These are phyloP conservation scores for Tuber brumale DNA, from an alignment of 495 filamentous ascomycete genomes.

Conservation along the genomic window DNA sequence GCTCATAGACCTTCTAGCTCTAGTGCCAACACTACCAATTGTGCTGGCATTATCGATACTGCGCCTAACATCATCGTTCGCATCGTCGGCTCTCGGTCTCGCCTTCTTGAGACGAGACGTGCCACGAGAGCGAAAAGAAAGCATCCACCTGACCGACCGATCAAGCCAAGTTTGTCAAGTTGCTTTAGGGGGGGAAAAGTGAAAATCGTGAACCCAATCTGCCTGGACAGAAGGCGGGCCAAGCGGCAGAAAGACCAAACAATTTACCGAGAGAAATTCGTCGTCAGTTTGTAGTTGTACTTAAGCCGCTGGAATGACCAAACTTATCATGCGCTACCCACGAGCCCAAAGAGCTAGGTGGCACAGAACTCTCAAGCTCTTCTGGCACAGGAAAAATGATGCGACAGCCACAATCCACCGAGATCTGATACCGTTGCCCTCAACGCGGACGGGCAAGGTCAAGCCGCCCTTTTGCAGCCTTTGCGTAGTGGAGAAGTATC, in stretches of 20 bases:
- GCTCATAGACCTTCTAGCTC: not conserved
- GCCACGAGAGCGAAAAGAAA: not conserved
- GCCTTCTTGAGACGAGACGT: conserved; percentile 1
- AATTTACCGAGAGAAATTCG: not conserved
- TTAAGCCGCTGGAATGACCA: not conserved
- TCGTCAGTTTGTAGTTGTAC: not conserved
- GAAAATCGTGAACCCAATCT: not conserved
- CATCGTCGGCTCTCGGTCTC: not conserved
- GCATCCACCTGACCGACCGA: not conserved
- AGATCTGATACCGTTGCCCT: not conserved
- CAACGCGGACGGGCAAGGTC: not conserved
- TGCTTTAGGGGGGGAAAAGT: too few relatives aligned
- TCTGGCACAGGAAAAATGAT: not conserved
- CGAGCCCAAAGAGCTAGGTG: not conserved
- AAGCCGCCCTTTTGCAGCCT: not conserved
- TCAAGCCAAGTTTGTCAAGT: not conserved
- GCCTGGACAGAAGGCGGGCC: not conserved
- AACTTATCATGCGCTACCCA: not conserved
- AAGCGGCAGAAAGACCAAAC: not conserved
- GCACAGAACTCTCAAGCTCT: not conserved
- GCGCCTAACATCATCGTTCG: not conserved
- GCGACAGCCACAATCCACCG: not conserved
- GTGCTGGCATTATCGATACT: not conserved
- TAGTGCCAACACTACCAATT: not conserved
- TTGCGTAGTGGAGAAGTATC: not conserved